These are phyloP conservation scores for Fusarium solani-melongenae DNA, from an alignment of 2,329 filamentous ascomycete genomes.

Conservation along the genomic window DNA sequence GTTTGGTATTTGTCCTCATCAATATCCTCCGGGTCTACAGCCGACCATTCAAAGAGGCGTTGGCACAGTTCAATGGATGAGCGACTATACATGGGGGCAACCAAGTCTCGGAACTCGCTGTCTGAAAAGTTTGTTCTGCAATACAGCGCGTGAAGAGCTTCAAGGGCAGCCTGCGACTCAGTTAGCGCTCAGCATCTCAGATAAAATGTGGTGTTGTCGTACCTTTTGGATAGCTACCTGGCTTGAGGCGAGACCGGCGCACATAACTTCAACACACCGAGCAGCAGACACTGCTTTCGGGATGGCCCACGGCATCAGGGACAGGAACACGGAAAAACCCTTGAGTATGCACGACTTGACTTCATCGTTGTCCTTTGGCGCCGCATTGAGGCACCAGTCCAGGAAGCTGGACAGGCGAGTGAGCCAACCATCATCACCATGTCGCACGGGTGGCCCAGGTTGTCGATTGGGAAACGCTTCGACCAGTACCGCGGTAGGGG, in stretches of 20 bases:
- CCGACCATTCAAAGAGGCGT: constrained; percentile 82
- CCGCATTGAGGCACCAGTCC: constrained; percentile 75
- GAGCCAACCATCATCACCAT: constrained; percentile 88
- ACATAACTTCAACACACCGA: constrained; percentile 76
- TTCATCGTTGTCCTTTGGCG: constrained; percentile 72
- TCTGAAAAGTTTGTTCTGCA: constrained; percentile 78
- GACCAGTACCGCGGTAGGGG: constrained; percentile 77
- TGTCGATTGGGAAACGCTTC: constrained; percentile 82
- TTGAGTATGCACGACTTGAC: constrained; percentile 79
- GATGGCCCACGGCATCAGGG: constrained; percentile 87
- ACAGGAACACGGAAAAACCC: constrained; percentile 79
- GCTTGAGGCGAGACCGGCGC: constrained; percentile 75
- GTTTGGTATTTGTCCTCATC: constrained; percentile 93
- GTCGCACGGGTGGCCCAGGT: constrained; percentile 74
- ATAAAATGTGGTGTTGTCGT: not conserved
- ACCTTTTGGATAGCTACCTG: constrained; percentile 81
- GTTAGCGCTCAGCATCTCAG: constrained; percentile 14
- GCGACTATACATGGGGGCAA: constrained; percentile 82
- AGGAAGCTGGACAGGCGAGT: constrained; percentile 80
- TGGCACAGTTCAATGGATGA: constrained; percentile 77
- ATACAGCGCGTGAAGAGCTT: constrained; percentile 87
- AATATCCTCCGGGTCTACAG: constrained; percentile 82
- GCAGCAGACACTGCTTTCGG: constrained; percentile 82
- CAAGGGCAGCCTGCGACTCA: constrained; percentile 74
- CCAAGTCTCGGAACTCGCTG: constrained; percentile 80